Percentiles rank a stretch among this genome's conserved stretches.
phyloP scores from a whole-genome alignment of 1,284 basidiomycete genomes.

The Malassezia japonica region DNA sequence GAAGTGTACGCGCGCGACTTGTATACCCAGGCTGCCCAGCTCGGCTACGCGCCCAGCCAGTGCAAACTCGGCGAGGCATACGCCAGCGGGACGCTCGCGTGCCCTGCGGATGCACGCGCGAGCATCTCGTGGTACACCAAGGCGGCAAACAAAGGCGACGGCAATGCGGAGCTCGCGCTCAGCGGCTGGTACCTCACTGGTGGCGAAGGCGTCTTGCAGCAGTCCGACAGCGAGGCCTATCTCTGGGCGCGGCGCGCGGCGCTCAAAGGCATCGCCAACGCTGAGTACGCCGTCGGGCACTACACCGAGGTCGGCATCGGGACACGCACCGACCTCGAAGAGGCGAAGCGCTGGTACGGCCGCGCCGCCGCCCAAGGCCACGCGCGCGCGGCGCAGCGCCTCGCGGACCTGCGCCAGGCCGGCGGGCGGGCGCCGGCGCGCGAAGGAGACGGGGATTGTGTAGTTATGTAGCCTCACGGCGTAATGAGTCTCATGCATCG shows the following conservation, averaged over 20 bases:
- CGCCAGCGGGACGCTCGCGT: conserved; percentile 81
- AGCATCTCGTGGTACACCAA: conserved; percentile 98
- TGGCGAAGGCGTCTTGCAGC: conserved; percentile 81
- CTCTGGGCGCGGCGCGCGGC: conserved; percentile 52
- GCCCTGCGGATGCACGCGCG: conserved; percentile 80
- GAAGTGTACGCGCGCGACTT: conserved; percentile 72
- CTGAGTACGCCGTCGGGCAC: conserved; percentile 72
- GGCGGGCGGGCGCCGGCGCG: conserved; percentile 29
- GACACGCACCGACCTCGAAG: conserved; percentile 85
- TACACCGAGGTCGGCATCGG: conserved; percentile 97
- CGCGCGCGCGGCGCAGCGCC: conserved; percentile 82
- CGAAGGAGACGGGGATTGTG: conserved; percentile 36
- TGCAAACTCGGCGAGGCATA: conserved; percentile 90
- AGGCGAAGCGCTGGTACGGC: conserved; percentile 98
- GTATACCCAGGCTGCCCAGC: conserved; percentile 81
- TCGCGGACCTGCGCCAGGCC: conserved; percentile 60
- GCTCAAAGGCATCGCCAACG: conserved; percentile 51
- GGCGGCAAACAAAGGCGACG: conserved; percentile 86
- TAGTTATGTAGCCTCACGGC: conserved; percentile 21
- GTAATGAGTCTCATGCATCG: too few species aligned
- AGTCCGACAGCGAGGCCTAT: conserved; percentile 94
- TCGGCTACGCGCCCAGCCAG: conserved; percentile 86
- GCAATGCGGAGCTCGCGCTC: conserved; percentile 86
- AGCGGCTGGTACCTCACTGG: conserved; percentile 90
- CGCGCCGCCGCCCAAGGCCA: conserved; percentile 70